phyloP scores from a whole-genome alignment of 345 rosid species.

The Capsella bursapastoris region DNA sequence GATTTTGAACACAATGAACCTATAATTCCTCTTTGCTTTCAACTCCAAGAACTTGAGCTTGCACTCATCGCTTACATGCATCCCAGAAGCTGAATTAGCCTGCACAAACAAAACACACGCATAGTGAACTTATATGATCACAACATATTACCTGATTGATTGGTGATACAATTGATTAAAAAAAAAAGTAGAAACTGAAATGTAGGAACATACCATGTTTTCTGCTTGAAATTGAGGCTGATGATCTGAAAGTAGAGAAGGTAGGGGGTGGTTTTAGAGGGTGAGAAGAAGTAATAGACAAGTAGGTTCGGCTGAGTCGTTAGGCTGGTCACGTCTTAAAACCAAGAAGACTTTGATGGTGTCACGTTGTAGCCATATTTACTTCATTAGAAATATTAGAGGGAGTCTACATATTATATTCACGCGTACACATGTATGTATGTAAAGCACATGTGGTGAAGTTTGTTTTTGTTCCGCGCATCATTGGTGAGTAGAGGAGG shows the following conservation, averaged over 20 bases:
- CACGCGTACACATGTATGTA: slow-evolving; percentile 13
- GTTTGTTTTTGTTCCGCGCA: slow-evolving; percentile 37
- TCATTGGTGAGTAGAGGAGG: slow-evolving; percentile 43
- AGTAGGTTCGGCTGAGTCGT: slow-evolving; percentile 39
- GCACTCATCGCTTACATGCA: slow-evolving; percentile 78
- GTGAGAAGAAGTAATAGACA: slow-evolving; percentile 10
- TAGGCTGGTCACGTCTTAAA: slow-evolving; percentile 51
- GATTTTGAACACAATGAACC: slow-evolving; percentile 70
- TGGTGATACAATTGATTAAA: not conserved
- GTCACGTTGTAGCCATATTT: slow-evolving; percentile 45
- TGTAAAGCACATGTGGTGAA: slow-evolving; percentile 39
- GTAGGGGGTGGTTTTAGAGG: slow-evolving; percentile 39
- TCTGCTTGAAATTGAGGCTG: slow-evolving; percentile 23
- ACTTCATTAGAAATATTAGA: slow-evolving; percentile 24
- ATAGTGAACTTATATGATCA: slow-evolving; percentile 14
- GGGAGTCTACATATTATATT: slow-evolving; percentile 7
- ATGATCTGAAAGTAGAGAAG: slow-evolving; percentile 30
- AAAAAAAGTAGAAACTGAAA: not conserved
- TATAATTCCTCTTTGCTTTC: slow-evolving; percentile 66
- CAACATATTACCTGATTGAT: not conserved
- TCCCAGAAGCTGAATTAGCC: slow-evolving; percentile 78
- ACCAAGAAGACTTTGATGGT: slow-evolving; percentile 42
- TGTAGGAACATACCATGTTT: slow-evolving; percentile 38
- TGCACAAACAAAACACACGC: slow-evolving; percentile 30
- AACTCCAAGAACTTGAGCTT: slow-evolving; percentile 73